Percentiles rank a stretch among this genome's conserved stretches.
These are phyloP conservation scores for Coniochaeta pulveracea DNA, from an alignment of 2,329 filamentous ascomycete species.

Conservation along the genomic window DNA sequence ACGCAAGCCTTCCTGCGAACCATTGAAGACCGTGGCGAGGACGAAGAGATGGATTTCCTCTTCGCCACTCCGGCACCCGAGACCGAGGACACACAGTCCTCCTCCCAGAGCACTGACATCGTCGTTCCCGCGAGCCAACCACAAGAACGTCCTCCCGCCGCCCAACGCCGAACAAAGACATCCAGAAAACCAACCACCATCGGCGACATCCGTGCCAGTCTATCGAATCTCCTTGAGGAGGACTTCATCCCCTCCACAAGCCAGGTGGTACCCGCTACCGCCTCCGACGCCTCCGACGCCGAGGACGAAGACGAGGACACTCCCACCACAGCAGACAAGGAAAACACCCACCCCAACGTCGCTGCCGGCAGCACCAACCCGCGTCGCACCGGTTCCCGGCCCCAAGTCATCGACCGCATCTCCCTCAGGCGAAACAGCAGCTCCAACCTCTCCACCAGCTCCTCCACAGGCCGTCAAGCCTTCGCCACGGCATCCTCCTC, in stretches of 20 bases:
- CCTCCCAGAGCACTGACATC: constrained; percentile 18
- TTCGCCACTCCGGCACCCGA: constrained; percentile 25
- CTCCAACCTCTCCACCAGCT: constrained; percentile 20
- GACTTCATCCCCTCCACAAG: no score
- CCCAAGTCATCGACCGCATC: constrained; percentile 66
- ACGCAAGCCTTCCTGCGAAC: constrained; percentile 83
- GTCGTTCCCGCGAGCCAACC: constrained; percentile 40
- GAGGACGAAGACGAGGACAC: constrained; percentile 37
- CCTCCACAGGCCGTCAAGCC: constrained; percentile 34
- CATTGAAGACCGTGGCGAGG: constrained; percentile 70
- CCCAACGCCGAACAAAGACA: constrained; percentile 44
- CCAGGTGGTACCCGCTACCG: constrained; percentile 8
- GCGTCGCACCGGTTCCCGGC: constrained; percentile 20
- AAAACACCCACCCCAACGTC: constrained; percentile 36
- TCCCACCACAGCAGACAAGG: constrained; percentile 24
- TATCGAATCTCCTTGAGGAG: constrained; percentile 75
- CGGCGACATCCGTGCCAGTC: constrained; percentile 69
- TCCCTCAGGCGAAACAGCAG: constrained; percentile 49
- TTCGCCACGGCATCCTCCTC: constrained; percentile 35
- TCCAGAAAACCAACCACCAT: constrained; percentile 62
- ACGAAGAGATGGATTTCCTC: constrained; percentile 68
- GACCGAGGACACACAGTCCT: constrained; percentile 26
- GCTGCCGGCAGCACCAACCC: no score
- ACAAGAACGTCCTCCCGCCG: constrained; percentile 26
- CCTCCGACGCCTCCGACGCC: constrained; percentile 36